Evolutionary conservation across 2,329 filamentous ascomycete species (phyloP).

Genomic region (Alternaria ethzedia): DNA sequence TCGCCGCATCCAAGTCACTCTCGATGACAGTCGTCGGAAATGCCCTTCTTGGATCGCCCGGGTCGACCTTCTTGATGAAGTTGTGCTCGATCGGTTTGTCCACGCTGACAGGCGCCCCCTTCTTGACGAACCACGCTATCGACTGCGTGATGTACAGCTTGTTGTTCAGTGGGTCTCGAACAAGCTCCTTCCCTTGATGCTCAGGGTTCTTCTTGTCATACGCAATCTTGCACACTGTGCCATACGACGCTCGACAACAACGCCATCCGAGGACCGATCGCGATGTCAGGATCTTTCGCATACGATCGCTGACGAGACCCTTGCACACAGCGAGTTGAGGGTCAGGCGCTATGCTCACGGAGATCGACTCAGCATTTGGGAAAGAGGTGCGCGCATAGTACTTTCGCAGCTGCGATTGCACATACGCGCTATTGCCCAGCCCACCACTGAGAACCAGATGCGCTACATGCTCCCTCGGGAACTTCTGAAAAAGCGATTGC

Average conservation of each 20-base stretch:
- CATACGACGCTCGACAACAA: constrained; percentile 47
- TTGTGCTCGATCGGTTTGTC: constrained; percentile 43
- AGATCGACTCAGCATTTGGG: constrained; percentile 32
- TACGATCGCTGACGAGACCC: constrained; percentile 59
- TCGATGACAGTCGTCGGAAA: constrained; percentile 44
- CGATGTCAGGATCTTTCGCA: constrained; percentile 55
- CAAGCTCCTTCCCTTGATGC: constrained; percentile 31
- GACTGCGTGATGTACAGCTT: constrained; percentile 46
- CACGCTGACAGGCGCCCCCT: constrained; percentile 41
- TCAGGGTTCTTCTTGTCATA: constrained; percentile 45
- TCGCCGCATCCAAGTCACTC: constrained; percentile 28
- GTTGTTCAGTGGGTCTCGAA: constrained; percentile 40
- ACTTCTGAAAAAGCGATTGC: constrained; percentile 33
- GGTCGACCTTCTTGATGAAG: constrained; percentile 41
- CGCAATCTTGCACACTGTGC: constrained; percentile 46
- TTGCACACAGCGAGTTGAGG: constrained; percentile 63
- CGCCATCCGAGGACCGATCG: constrained; percentile 53
- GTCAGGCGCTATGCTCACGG: constrained; percentile 52
- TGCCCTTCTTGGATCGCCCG: constrained; percentile 39
- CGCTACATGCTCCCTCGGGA: constrained; percentile 36
- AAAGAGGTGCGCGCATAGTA: constrained; percentile 39
- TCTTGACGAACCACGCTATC: constrained; percentile 49
- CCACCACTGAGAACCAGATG: constrained; percentile 54
- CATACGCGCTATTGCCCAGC: constrained; percentile 52
- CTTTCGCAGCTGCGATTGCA: constrained; percentile 44